phyloP scores from a whole-genome alignment of 179 eudicot species.

The Silene vulgaris region DNA sequence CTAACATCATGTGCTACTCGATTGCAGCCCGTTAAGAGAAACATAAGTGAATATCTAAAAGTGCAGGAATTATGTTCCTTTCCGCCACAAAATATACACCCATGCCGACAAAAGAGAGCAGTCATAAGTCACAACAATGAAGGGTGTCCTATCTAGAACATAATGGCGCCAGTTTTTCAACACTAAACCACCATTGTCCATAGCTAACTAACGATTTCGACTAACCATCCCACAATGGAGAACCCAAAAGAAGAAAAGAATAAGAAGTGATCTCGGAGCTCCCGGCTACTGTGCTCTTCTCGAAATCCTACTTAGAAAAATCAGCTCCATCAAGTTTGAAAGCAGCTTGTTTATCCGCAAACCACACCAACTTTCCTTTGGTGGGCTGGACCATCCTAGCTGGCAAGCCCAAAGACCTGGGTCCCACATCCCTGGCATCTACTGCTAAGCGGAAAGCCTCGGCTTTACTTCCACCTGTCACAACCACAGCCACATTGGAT shows the following conservation, averaged over 20 bases:
- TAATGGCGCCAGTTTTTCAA: background rate
- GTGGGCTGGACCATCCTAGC: conserved; percentile 65
- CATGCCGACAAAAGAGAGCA: conserved; percentile 11
- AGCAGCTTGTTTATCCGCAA: conserved; percentile 71
- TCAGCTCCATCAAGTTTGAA: conserved; percentile 41
- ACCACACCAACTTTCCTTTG: conserved; percentile 77
- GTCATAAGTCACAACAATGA: background rate
- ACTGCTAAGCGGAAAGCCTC: conserved; percentile 58
- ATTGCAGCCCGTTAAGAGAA: no score
- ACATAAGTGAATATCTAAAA: no score
- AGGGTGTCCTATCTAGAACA: conserved; percentile 2
- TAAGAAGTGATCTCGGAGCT: background rate
- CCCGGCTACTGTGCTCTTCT: background rate
- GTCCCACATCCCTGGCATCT: conserved; percentile 36
- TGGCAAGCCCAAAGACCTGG: conserved; percentile 41
- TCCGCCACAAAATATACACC: conserved; percentile 23
- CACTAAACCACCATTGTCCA: no score
- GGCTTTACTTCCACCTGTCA: conserved; percentile 55
- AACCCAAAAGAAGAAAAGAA: conserved; percentile 15
- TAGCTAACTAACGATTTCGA: no score
- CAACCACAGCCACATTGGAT: conserved; percentile 70
- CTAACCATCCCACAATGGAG: background rate
- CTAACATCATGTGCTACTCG: no score
- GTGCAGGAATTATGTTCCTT: background rate
- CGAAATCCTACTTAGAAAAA: conserved; percentile 16